Evolutionary conservation across 257 asterid genomes (phyloP).

Genomic region (Primulina huaijiensis): DNA sequence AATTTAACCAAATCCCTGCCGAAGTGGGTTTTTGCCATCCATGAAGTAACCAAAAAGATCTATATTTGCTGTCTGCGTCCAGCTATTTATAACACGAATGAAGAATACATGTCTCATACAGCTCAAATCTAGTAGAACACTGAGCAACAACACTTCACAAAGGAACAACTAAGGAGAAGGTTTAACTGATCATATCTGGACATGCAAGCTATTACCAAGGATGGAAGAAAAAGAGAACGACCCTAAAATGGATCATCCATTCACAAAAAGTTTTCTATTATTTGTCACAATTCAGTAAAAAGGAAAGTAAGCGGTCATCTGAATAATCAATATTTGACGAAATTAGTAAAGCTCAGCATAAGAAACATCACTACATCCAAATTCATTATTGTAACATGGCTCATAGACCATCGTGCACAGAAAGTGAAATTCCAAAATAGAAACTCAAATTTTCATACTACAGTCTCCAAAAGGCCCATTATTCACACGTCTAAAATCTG

Average conservation of each 20-base stretch:
- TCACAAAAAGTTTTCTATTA: background rate
- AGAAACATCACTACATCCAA: background rate
- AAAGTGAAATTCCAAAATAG: constrained; percentile 15
- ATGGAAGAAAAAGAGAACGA: background rate
- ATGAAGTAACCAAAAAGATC: too few relatives aligned
- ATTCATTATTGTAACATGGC: background rate
- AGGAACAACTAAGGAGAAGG: too few relatives aligned
- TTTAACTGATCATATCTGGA: background rate
- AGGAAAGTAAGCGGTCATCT: too few relatives aligned
- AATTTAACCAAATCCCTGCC: too few relatives aligned
- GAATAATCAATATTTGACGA: background rate
- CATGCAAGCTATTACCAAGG: background rate
- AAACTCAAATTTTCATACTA: constrained; percentile 1
- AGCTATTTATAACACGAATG: too few relatives aligned
- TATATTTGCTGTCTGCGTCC: too few relatives aligned
- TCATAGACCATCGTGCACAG: background rate
- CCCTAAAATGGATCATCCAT: background rate
- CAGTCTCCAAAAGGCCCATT: background rate
- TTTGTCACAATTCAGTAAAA: background rate
- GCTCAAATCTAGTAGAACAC: too few relatives aligned
- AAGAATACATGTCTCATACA: too few relatives aligned
- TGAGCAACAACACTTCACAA: too few relatives aligned
- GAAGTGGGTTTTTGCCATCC: too few relatives aligned
- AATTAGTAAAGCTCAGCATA: background rate
- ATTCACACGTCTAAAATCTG: constrained; percentile 4